These are phyloP conservation scores for Aspergillus clavatus DNA, from an alignment of 2,329 filamentous ascomycete species.

Conservation along the genomic window DNA sequence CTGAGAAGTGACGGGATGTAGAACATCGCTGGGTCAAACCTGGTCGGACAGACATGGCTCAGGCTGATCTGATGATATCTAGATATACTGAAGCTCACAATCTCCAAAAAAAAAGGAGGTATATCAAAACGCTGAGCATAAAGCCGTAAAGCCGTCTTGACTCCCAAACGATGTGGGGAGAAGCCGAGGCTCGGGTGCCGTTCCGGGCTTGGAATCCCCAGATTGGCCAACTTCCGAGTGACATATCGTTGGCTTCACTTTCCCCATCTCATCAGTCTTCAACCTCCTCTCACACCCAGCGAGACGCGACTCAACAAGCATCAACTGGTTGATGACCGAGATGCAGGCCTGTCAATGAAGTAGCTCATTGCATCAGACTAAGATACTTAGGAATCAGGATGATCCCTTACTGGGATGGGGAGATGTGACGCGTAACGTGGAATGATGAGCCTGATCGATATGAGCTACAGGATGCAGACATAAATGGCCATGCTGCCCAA, in stretches of 20 bases:
- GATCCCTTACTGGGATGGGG: not conserved
- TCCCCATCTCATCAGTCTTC: not conserved
- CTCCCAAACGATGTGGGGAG: not conserved
- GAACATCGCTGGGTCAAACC: not conserved
- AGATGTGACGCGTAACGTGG: not conserved
- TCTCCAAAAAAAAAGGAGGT: too few species aligned
- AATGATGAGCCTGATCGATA: not conserved
- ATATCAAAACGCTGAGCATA: not conserved
- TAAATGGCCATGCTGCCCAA: not conserved
- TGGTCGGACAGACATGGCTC: not conserved
- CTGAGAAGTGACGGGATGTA: conserved; percentile 10
- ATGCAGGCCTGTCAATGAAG: not conserved
- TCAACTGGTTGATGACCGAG: not conserved
- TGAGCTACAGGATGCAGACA: not conserved
- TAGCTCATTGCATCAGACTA: not conserved
- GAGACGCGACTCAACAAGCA: not conserved
- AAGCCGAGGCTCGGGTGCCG: not conserved
- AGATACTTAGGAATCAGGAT: not conserved
- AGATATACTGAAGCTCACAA: too few species aligned
- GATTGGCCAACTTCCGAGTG: not conserved
- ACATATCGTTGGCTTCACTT: not conserved
- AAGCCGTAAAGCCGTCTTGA: conserved; percentile 1
- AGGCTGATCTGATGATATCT: too few species aligned
- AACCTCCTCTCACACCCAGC: too few species aligned
- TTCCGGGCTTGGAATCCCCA: not conserved